Conservation (phyloP, 2,329 filamentous ascomycete species). For the Xylaria arbuscula region DNA sequence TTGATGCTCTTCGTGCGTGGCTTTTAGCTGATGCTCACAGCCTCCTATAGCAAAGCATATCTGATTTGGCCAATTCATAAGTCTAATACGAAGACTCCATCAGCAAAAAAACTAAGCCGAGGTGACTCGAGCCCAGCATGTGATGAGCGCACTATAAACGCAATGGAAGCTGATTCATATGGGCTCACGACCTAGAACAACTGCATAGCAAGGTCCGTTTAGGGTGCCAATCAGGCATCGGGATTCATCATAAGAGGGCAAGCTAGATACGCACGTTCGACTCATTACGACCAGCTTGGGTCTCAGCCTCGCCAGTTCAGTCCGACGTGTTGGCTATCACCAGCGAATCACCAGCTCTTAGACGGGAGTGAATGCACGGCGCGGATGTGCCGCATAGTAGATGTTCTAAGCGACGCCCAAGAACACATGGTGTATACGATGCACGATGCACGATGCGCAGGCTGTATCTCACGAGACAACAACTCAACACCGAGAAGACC, state of each 20-base stretch:
- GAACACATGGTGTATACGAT: constrained; percentile 2
- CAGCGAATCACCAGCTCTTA: not conserved
- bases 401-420: constrained; percentile 1
- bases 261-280: not conserved
- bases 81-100: not conserved
- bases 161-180: not conserved
- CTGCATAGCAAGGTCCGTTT: constrained; percentile 15
- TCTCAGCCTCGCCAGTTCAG: not conserved
- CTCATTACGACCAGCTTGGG: not conserved
- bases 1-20: not conserved
- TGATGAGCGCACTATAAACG: not conserved
- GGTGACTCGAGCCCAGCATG: constrained; percentile 1
- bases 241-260: not conserved
- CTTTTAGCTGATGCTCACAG: constrained; percentile 1
- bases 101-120: not conserved
- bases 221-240: constrained; percentile 21
- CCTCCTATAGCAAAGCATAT: not conserved
- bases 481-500: not conserved
- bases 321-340: not conserved
- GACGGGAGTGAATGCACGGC: constrained; percentile 2
- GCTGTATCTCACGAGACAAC: constrained; percentile 12
- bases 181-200: not conserved
- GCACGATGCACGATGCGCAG: constrained; percentile 11
- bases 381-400: constrained; percentile 5
- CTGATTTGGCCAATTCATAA: not conserved